A percentile compares a stretch with the other conserved stretches of the same genome.
These are phyloP conservation scores for Lentinula sp. DNA, from an alignment of 768 basidiomycete species.

Conservation along the genomic window DNA sequence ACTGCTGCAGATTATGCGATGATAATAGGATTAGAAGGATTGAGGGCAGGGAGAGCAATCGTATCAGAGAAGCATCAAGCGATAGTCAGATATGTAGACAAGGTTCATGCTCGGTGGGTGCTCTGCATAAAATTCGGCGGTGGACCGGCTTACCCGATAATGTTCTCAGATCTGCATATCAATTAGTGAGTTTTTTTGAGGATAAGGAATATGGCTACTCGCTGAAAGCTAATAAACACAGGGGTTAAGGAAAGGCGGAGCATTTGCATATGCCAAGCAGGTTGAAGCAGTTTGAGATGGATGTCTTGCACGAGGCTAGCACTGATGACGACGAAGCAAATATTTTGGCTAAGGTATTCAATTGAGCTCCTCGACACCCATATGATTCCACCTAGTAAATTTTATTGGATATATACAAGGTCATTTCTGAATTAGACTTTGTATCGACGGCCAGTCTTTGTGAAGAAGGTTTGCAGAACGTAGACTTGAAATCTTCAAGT, in stretches of 20 bases:
- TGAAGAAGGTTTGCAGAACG: constrained; percentile 93
- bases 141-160: neutral
- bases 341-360: too few species aligned
- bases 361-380: neutral
- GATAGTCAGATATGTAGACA: neutral
- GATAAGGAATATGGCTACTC: neutral
- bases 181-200: neutral
- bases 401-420: neutral
- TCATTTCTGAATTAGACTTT: constrained; percentile 54
- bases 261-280: neutral
- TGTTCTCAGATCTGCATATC: neutral
- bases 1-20: constrained; percentile 2
- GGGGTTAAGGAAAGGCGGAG: neutral
- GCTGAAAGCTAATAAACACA: neutral
- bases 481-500: constrained; percentile 75
- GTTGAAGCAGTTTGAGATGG: neutral
- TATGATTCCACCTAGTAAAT: neutral
- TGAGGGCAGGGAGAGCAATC: neutral
- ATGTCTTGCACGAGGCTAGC: too few species aligned
- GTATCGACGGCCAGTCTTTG: constrained; percentile 84
- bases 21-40: neutral
- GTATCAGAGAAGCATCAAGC: neutral
- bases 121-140: too few species aligned
- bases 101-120: constrained; percentile 1
- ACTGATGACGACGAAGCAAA: too few species aligned